A percentile compares a stretch with the other conserved stretches of the same genome.
Conservation (phyloP, 306 rosid genomes). For the Glycyrrhiza uralensis region DNA sequence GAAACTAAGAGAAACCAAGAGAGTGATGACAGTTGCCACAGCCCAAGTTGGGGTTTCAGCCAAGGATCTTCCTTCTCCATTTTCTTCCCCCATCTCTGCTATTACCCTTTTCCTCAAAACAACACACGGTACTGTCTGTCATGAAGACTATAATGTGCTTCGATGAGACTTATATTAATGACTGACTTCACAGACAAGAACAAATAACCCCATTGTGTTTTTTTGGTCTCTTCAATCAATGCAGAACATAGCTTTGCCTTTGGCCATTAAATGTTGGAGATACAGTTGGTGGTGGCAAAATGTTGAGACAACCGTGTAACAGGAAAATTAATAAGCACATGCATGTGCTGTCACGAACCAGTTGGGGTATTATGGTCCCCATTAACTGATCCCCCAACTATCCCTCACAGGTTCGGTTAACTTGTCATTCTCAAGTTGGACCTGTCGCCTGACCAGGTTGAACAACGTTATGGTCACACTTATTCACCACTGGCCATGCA, state of each 20-base stretch:
- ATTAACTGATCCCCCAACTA: constrained; percentile 26
- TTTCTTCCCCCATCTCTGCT: constrained; percentile 41
- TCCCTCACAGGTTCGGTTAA: neutral
- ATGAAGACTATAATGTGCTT: constrained; percentile 15
- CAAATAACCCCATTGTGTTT: neutral
- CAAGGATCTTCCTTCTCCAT: constrained; percentile 63
- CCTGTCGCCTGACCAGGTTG: constrained; percentile 1
- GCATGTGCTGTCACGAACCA: constrained; percentile 39
- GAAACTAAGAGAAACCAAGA: constrained; percentile 63
- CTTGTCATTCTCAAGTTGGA: constrained; percentile 29
- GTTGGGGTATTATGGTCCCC: constrained; percentile 35
- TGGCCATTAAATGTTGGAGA: constrained; percentile 32
- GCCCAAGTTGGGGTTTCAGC: constrained; percentile 83
- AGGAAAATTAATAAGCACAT: constrained; percentile 33
- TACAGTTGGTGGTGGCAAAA: constrained; percentile 35
- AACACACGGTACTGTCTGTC: constrained; percentile 6
- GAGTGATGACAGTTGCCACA: constrained; percentile 69
- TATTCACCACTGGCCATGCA: neutral
- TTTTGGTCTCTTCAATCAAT: neutral
- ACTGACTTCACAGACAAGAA: neutral
- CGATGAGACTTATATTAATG: neutral
- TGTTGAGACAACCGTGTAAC: constrained; percentile 22
- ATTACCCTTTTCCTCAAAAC: constrained; percentile 5
- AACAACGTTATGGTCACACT: neutral
- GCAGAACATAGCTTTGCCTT: constrained; percentile 21